Base-by-base conservation (phyloP, 2,329 filamentous ascomycete genomes). In the Claviceps paspali region DNA sequence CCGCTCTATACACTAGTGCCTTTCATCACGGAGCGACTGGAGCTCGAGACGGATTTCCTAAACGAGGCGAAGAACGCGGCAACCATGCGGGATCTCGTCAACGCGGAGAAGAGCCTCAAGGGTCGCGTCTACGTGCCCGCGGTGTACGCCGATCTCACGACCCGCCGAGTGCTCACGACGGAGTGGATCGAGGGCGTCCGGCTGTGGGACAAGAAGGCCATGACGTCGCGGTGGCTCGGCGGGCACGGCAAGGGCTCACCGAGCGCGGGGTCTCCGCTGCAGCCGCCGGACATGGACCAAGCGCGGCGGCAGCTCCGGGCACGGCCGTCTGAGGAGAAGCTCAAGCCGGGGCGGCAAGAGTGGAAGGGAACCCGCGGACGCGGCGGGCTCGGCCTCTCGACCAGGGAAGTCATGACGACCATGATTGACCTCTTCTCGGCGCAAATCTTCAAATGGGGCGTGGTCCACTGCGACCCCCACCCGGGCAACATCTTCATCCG, bases 131-230 rank as follows among this genome's bases (percentile, higher is more conserved):
- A 96, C 54, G 79, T 98, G 6, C 91, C 91, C 0, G 71, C 76
- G 28, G 77, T 93, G 8, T 88, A 92, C 55, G 67, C 77, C 4
- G 85, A 94, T 42, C 70, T 95, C 21, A 86, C 76, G 36, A 86
- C 82, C 12, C 81, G 69, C 52, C 73, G 91, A 27, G 77, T 98
- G 34, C 79, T 98, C 65, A 92, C 87, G 1, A 86, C 88, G 0
- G 91, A 98, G 56, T 98, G 91, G 91, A 92, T 98, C 41, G 91
- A 98, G 59, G 91, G 91, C 6, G 76, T 93, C 2, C 73, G 87
- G 2, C 66, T 98, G 2, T 94, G 87, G 85, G 88, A 96, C 50
- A 92, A 92, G 55, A 76, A 83, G 40, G 70, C 79, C 37, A 79
- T 95, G 52, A 81, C 76, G 0, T 69, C 70, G 3, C 67, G 72